These are phyloP conservation scores for Colletotrichum simmondsii DNA, from an alignment of 2,329 filamentous ascomycete species.

Conservation along the genomic window DNA sequence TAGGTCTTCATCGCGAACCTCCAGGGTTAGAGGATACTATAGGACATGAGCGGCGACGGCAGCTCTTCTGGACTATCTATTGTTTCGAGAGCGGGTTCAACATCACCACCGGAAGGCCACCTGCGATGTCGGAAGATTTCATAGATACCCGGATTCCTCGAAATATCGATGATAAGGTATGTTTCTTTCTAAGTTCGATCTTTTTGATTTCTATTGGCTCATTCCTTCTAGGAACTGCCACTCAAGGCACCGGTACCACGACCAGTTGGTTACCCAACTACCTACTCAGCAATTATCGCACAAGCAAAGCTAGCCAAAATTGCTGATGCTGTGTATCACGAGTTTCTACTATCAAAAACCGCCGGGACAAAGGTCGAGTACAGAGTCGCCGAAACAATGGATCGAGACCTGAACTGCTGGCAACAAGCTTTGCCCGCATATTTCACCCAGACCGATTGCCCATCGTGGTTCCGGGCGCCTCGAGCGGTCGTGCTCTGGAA, in stretches of 20 bases:
- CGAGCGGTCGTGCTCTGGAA: conserved; percentile 53
- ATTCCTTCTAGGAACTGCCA: conserved; percentile 5
- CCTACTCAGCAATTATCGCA: conserved; percentile 51
- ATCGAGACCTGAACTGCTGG: conserved; percentile 49
- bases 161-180: conserved; percentile 56
- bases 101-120: conserved; percentile 58
- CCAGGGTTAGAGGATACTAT: conserved; percentile 44
- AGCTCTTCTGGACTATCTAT: conserved; percentile 52
- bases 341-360: conserved; percentile 50
- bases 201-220: too few relatives aligned
- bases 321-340: conserved; percentile 53
- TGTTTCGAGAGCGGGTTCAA: conserved; percentile 59
- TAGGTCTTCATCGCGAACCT: conserved; percentile 61
- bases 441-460: conserved; percentile 42
- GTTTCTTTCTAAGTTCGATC: background rate
- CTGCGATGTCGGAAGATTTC: conserved; percentile 52
- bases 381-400: conserved; percentile 50
- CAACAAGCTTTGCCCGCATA: conserved; percentile 45
- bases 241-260: conserved; percentile 5
- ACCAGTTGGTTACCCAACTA: conserved; percentile 49
- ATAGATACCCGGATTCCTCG: conserved; percentile 54
- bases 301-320: conserved; percentile 53
- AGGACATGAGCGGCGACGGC: conserved; percentile 47
- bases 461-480: conserved; percentile 47
- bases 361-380: conserved; percentile 46